phyloP scores from a whole-genome alignment of 441 rosid species.

The Gossypium gossypioides region DNA sequence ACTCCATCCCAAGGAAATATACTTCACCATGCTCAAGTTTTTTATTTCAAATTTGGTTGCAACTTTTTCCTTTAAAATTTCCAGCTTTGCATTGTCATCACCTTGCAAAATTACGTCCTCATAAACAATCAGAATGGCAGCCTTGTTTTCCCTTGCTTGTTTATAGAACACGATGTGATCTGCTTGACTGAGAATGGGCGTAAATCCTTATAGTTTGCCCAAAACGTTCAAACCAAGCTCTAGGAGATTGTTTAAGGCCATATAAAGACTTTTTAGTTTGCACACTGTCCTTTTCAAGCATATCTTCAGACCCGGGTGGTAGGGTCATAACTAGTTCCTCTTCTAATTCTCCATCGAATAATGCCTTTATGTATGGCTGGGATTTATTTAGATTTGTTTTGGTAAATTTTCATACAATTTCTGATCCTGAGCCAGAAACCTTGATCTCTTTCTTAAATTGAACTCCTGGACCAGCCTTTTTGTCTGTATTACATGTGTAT shows the following conservation, averaged over 20 bases:
- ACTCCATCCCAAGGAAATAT: not conserved
- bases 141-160: not conserved
- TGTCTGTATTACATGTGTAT: not conserved
- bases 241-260: not conserved
- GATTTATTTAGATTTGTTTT: not conserved
- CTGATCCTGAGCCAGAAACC: not conserved
- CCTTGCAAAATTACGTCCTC: not conserved
- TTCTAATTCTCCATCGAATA: no score
- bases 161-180: not conserved
- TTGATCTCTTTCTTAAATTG: not conserved
- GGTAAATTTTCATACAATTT: not conserved
- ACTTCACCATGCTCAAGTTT: not conserved
- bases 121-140: not conserved
- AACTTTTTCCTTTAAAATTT: not conserved
- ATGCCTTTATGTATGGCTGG: no score
- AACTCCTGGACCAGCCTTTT: not conserved
- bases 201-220: not conserved
- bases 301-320: not conserved
- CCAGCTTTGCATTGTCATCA: not conserved
- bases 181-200: not conserved
- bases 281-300: not conserved
- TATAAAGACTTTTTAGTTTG: not conserved
- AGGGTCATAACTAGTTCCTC: not conserved
- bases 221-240: not conserved
- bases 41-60: not conserved